Evolutionary conservation across 2,329 filamentous ascomycete species (phyloP).

Genomic region (Pseudogymnoascus sp.): DNA sequence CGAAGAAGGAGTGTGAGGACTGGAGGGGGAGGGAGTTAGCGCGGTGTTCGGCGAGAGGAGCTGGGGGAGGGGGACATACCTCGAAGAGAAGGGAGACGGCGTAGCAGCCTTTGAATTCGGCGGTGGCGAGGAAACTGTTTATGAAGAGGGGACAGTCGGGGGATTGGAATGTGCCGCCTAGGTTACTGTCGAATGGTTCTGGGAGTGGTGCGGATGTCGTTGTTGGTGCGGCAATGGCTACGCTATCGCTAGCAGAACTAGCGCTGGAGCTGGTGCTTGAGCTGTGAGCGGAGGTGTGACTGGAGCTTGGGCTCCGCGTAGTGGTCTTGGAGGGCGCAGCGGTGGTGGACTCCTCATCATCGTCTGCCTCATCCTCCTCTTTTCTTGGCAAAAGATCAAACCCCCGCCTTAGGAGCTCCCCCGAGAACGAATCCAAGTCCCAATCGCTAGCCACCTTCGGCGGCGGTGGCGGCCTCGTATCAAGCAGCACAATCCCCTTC

Average conservation of each 20-base stretch:
- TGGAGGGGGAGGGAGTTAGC: conserved; percentile 31
- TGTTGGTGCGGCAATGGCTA: conserved; percentile 19
- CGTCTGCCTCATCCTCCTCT: neutral
- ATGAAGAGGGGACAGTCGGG: conserved; percentile 25
- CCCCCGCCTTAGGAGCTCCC: neutral
- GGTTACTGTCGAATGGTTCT: conserved; percentile 57
- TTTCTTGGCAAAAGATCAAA: neutral
- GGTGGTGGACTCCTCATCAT: neutral
- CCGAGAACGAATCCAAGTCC: neutral
- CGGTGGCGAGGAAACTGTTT: conserved; percentile 23
- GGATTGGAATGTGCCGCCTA: conserved; percentile 54
- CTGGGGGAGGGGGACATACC: conserved; percentile 38
- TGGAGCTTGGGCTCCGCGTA: conserved; percentile 27
- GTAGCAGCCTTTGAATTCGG: conserved; percentile 50
- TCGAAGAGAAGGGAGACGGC: conserved; percentile 78
- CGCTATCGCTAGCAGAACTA: neutral
- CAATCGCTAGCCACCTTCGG: neutral
- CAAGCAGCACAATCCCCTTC: neutral
- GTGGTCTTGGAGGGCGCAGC: conserved; percentile 12
- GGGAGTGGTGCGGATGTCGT: conserved; percentile 42
- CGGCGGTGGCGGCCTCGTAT: neutral
- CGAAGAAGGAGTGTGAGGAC: conserved; percentile 80
- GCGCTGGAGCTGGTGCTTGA: neutral
- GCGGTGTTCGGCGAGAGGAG: neutral
- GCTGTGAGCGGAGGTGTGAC: neutral